Conservation (phyloP, 1,284 basidiomycete genomes). For the Pisolithus thermaeus region DNA sequence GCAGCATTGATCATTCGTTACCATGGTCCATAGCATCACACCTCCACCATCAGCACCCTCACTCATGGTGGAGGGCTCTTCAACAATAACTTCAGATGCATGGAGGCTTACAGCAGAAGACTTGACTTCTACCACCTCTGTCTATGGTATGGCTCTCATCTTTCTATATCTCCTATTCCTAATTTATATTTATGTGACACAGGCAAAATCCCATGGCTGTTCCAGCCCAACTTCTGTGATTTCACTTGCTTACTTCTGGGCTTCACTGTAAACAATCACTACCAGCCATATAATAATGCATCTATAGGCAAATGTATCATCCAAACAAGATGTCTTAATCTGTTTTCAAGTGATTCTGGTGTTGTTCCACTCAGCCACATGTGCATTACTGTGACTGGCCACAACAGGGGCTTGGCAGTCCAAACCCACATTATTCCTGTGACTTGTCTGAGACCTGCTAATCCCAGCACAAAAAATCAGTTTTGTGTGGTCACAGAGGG, state of each 20-base stretch:
- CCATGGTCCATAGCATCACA: background rate
- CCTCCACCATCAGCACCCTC: background rate
- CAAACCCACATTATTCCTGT: background rate
- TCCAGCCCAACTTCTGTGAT: too few relatives aligned
- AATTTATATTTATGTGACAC: background rate
- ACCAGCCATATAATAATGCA: too few relatives aligned
- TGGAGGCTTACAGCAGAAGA: background rate
- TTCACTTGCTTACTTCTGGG: too few relatives aligned
- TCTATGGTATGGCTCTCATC: background rate
- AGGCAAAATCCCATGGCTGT: too few relatives aligned
- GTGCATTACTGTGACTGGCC: too few relatives aligned
- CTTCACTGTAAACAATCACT: too few relatives aligned
- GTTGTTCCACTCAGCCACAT: too few relatives aligned
- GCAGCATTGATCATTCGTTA: background rate
- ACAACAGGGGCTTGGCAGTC: too few relatives aligned
- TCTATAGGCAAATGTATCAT: too few relatives aligned
- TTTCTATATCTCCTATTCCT: background rate
- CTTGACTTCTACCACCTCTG: background rate
- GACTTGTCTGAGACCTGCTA: background rate
- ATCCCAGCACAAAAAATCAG: background rate
- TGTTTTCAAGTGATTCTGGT: too few relatives aligned
- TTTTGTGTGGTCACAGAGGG: background rate
- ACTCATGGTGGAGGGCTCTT: background rate
- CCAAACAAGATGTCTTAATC: too few relatives aligned
- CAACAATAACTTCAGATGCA: background rate